Evolutionary conservation across 306 rosid genomes (phyloP), one percentile per base, ranked within the genome.

Genomic region (Psophocarpus tetragonolobus): DNA sequence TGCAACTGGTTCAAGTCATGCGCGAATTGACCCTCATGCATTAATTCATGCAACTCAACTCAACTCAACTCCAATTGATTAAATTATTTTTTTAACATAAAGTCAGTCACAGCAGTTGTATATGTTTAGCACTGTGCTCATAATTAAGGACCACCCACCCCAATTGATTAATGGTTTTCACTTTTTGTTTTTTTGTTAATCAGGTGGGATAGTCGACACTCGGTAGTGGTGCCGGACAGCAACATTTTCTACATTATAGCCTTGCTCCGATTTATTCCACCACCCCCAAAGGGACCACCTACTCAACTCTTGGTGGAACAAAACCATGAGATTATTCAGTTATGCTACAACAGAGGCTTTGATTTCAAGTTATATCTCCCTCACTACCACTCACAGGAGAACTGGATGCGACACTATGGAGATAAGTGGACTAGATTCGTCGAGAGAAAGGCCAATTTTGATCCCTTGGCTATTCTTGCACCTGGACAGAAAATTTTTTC

Each of bases 161-260:
- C 18, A 73, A 26, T 56, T 74, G 63, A 67, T 81, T 66, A 9
- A 35, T 36, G 32, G 4, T 18, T 3, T 17, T 0, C 17, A 21
- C 2, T 35, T 38, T 17, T 17, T 77, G 2, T 36, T 68, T 21
- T 60, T 4, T 56, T 36, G 11, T 57, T 50, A 68, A 47, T 67
- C 85, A 95, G 98, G 90, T 95, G 98, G 98, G 98, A 95, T 81
- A 51, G 35, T 29, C 91, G 98, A 20, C 92, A 93, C 11, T 95
- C 98, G 1, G 90, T 81, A 63, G 87, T 62, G 83, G 35, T 92
- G 71, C 98, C 98, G 0, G 87, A 92, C 73, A 89, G 93, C 8
- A 97, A 92, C 74, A 85, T 95, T 24, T 90, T 95, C 87, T 95
- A 95, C 93, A 53, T 89, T 32, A 89, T 95, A 83, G 97, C 97